Conservation (phyloP, 768 basidiomycete species). For the Galerina marginata region DNA sequence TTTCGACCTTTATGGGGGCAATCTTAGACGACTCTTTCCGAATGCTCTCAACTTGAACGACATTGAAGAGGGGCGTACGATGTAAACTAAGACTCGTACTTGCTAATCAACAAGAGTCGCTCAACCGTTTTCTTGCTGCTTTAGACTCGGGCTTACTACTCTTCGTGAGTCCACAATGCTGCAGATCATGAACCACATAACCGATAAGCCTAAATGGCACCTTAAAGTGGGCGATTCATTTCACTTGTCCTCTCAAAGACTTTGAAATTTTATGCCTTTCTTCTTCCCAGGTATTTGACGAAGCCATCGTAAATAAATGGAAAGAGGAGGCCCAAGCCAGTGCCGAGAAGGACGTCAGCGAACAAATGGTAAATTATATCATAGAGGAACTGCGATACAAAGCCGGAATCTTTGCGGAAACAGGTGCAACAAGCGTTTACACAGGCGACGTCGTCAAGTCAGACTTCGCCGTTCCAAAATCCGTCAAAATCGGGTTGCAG, state of each 20-base stretch:
- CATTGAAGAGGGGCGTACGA: no score
- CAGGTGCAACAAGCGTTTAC: conserved; percentile 16
- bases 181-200: conserved; percentile 29
- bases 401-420: conserved; percentile 11
- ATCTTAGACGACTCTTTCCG: no score
- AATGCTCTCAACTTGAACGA: no score
- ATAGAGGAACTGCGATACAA: conserved; percentile 31
- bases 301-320: no score
- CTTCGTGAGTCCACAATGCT: conserved; percentile 31
- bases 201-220: conserved; percentile 32
- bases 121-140: no score
- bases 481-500: conserved; percentile 24
- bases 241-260: neutral
- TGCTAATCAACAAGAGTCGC: no score
- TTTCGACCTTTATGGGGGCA: no score
- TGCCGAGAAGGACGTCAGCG: conserved; percentile 12
- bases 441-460: conserved; percentile 32
- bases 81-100: no score
- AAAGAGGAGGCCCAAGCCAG: neutral
- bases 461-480: conserved; percentile 31
- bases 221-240: conserved; percentile 18
- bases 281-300: no score
- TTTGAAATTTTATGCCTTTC: no score
- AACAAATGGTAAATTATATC: conserved; percentile 24
- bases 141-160: conserved; percentile 5